Base-by-base conservation (phyloP, 2,329 filamentous ascomycete species). In the Mycosphaerelloides madeirae region DNA sequence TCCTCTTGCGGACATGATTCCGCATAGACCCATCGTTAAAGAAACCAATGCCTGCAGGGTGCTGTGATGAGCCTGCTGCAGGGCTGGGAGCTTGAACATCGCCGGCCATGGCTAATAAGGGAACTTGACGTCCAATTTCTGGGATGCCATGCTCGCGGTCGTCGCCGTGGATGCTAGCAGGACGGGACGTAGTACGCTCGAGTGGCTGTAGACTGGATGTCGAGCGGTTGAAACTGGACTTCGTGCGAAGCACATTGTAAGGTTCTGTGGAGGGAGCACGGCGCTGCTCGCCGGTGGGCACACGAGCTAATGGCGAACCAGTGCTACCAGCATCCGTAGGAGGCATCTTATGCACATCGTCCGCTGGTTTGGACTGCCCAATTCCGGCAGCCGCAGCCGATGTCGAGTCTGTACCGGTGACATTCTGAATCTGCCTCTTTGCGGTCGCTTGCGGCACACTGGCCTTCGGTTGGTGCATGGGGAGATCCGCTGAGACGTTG, bases 51-150 rank as follows among this genome's bases (percentile, higher is more conserved):
- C 72, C 72, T 29, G 68, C 57, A 31, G 64, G 51, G 45, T 61
- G 70, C 37, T 65, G 59, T 40, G 65, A 55, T 13, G 62, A 59
- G 47, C 68, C 71, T 7, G 83, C 84, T 2, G 81, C 79, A 1
- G 90, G 89, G 2, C 90, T 93, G 2, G 93, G 93, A 12, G 93
- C 93, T 70, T 98, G 93, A 8, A 97, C 93, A 64, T 97, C 91
- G 50, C 93, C 93, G 33, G 93, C 87, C 64, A 93, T 81, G 41
- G 84, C 85, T 63, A 93, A 85, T 87, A 98, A 93, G 38, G 93
- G 93, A 31, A 98, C 91, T 61, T 90, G 85, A 60, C 87, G 81
- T 37, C 91, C 91, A 55, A 96, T 93, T 63, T 94, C 87, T 2
- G 90, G 90, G 57, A 96, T 95, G 16, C 90, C 91, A 43, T 89